Percentiles rank a stretch among this genome's conserved stretches.
phyloP scores from a whole-genome alignment of 176 grass and related monocot species.

The Aegilops bicornis region DNA sequence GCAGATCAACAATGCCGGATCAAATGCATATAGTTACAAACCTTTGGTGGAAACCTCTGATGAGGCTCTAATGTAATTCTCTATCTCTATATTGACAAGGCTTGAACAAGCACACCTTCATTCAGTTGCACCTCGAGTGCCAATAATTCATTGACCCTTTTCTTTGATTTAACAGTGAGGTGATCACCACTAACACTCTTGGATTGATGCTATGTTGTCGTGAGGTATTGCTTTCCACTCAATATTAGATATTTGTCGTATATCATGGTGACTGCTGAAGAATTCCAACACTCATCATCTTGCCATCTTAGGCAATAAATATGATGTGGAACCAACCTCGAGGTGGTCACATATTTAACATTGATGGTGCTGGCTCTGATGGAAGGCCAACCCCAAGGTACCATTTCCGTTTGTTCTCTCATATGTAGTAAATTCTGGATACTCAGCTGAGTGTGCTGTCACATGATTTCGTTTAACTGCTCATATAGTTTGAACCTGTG shows the following conservation, averaged over 20 bases:
- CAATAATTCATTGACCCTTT: constrained; percentile 12
- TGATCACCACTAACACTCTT: constrained; percentile 92
- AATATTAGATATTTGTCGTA: constrained; percentile 27
- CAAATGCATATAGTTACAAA: constrained; percentile 97
- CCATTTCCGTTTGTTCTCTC: constrained; percentile 30
- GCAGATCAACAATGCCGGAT: constrained; percentile 99
- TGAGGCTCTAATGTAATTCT: constrained; percentile 87
- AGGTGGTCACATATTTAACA: constrained; percentile 97
- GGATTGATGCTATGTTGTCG: constrained; percentile 97
- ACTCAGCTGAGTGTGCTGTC: neutral
- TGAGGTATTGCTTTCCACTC: constrained; percentile 59
- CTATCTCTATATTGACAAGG: constrained; percentile 16
- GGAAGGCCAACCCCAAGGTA: constrained; percentile 97
- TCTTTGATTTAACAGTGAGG: constrained; percentile 63
- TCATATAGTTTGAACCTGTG: neutral
- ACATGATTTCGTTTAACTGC: constrained; percentile 7
- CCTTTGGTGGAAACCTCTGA: constrained; percentile 92
- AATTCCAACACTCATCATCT: constrained; percentile 13
- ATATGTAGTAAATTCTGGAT: constrained; percentile 1
- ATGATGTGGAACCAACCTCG: constrained; percentile 90
- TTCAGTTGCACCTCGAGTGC: neutral
- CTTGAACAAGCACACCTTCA: neutral
- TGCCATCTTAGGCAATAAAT: constrained; percentile 84
- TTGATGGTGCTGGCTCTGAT: constrained; percentile 99
- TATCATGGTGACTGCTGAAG: constrained; percentile 7